Percentiles rank a stretch among this genome's conserved stretches.
phyloP scores from a whole-genome alignment of 192 early-diverging fungal genomes.

The Backusella circina region DNA sequence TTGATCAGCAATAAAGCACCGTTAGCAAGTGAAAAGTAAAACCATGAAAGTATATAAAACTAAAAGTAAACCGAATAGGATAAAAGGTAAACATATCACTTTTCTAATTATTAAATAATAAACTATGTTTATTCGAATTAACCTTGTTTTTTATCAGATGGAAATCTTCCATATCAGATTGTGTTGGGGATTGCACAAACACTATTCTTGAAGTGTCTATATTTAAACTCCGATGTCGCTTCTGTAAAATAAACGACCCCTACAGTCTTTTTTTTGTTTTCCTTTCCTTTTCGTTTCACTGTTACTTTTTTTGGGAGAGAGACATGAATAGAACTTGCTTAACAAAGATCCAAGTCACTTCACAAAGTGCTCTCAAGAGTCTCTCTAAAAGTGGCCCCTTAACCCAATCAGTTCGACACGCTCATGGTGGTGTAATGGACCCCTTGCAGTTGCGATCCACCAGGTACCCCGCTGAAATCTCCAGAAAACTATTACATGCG shows the following conservation, averaged over 20 bases:
- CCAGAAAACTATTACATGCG: conserved; percentile 7
- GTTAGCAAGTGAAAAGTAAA: no score
- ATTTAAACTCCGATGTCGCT: not conserved
- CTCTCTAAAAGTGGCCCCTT: not conserved
- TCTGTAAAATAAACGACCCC: not conserved
- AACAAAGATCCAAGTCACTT: not conserved
- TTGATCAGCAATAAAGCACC: no score
- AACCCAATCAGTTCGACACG: not conserved
- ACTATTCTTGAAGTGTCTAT: not conserved
- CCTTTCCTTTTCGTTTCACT: not conserved
- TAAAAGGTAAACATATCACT: no score
- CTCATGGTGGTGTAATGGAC: conserved; percentile 1
- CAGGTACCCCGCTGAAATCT: not conserved
- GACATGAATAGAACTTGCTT: not conserved
- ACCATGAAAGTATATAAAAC: no score
- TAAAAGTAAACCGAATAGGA: no score
- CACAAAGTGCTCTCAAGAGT: not conserved
- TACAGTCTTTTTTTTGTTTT: conserved; percentile 4
- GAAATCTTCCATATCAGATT: not conserved
- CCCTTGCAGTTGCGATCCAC: conserved; percentile 4
- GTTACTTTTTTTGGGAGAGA: not conserved
- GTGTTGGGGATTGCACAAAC: not conserved
- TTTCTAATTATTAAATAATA: not conserved
- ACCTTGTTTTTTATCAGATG: not conserved
- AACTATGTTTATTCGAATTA: not conserved